Evolutionary conservation across 148 eudicot species (phyloP).

Genomic region (Chenopodium suecicum): DNA sequence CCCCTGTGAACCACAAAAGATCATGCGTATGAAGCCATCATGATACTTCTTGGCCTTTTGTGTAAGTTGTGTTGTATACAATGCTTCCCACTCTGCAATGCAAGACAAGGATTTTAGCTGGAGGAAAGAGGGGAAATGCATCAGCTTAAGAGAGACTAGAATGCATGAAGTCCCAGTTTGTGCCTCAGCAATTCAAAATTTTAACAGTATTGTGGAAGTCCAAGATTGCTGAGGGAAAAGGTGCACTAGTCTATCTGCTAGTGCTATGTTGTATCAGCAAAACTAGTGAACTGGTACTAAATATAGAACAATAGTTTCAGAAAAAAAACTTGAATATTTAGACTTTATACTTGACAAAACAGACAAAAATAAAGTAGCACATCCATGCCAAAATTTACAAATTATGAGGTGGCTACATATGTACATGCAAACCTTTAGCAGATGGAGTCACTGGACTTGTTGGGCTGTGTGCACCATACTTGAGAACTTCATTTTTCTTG

Average conservation of each 20-base stretch:
- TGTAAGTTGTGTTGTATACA: conserved; percentile 73
- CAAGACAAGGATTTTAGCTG: conserved; percentile 20
- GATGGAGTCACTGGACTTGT: conserved; percentile 37
- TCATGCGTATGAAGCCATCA: conserved; percentile 72
- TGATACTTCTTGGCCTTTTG: conserved; percentile 91
- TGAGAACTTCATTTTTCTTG: conserved; percentile 67
- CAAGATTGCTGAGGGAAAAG: background rate
- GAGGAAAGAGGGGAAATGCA: background rate
- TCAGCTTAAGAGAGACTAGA: background rate
- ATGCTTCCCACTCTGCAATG: conserved; percentile 75
- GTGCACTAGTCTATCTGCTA: background rate
- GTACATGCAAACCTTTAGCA: conserved; percentile 43
- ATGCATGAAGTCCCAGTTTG: background rate
- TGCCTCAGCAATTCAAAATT: background rate
- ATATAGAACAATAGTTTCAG: background rate
- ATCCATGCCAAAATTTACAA: background rate
- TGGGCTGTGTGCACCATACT: conserved; percentile 48
- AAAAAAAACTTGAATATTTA: background rate
- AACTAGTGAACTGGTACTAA: background rate
- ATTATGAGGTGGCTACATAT: conserved; percentile 9
- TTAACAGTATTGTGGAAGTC: background rate
- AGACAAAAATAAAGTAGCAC: background rate
- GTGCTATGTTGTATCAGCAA: background rate
- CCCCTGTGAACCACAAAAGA: conserved; percentile 56
- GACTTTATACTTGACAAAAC: background rate